phyloP scores from a whole-genome alignment of 2,329 filamentous ascomycete species.

The Aspergillus neoniger region DNA sequence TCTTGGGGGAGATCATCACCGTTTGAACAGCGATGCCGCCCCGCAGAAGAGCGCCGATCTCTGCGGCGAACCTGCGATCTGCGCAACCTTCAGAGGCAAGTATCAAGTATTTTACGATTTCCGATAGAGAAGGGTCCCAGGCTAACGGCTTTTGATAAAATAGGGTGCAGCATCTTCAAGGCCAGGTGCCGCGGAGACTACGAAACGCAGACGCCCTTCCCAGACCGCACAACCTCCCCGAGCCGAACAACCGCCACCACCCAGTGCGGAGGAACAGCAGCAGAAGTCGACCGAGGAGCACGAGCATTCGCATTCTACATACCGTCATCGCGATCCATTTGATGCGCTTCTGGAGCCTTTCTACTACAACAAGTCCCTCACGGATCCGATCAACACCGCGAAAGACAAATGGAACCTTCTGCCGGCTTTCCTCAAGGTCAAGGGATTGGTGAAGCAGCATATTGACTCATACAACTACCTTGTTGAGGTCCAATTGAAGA shows the following conservation, averaged over 20 bases:
- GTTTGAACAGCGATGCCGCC: constrained; percentile 36
- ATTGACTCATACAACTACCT: constrained; percentile 99
- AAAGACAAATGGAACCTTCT: constrained; percentile 94
- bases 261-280: constrained; percentile 19
- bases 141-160: constrained; percentile 15
- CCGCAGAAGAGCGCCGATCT: constrained; percentile 38
- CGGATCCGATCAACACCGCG: constrained; percentile 69
- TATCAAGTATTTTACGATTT: constrained; percentile 29
- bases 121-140: constrained; percentile 2
- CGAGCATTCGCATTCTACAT: constrained; percentile 24
- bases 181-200: constrained; percentile 20
- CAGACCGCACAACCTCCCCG: constrained; percentile 27
- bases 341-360: constrained; percentile 69
- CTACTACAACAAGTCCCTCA: constrained; percentile 68
- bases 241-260: constrained; percentile 18
- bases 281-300: constrained; percentile 23
- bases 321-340: constrained; percentile 48
- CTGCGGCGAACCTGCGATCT: constrained; percentile 30
- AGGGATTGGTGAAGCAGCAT: constrained; percentile 94
- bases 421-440: constrained; percentile 97
- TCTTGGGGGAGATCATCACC: not conserved
- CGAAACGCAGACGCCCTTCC: constrained; percentile 32
- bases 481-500: constrained; percentile 92
- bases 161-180: constrained; percentile 22
- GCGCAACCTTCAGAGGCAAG: constrained; percentile 36